These are phyloP conservation scores for Aspergillus sclerotioniger DNA, from an alignment of 495 filamentous ascomycete species.

Conservation along the genomic window DNA sequence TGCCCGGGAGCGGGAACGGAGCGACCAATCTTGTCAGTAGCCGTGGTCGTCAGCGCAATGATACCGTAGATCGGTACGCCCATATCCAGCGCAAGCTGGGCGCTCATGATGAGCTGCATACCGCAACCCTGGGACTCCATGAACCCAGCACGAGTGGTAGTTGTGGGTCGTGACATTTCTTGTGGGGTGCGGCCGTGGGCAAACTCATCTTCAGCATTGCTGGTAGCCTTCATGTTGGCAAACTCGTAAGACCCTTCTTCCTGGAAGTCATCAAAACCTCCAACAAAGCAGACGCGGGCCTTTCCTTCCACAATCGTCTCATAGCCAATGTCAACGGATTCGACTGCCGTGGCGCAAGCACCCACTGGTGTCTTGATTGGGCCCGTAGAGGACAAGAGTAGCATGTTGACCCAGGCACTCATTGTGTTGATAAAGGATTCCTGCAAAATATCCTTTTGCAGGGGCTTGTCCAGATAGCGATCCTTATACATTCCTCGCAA, in stretches of 20 bases:
- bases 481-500: constrained; percentile 98
- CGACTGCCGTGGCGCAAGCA: constrained; percentile 94
- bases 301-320: constrained; percentile 98
- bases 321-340: constrained; percentile 95
- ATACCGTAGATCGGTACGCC: constrained; percentile 97
- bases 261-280: constrained; percentile 98
- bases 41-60: constrained; percentile 91
- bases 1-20: constrained; percentile 95
- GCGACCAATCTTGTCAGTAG: constrained; percentile 97
- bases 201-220: constrained; percentile 94
- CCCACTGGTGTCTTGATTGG: constrained; percentile 98
- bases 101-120: constrained; percentile 98
- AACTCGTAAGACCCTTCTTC: constrained; percentile 99
- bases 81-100: constrained; percentile 95
- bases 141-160: constrained; percentile 94
- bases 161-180: constrained; percentile 98
- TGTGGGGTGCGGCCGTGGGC: constrained; percentile 90
- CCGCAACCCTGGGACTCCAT: constrained; percentile 99
- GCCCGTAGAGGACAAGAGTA: constrained; percentile 92
- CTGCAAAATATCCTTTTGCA: constrained; percentile 98
- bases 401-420: constrained; percentile 99
- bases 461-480: constrained; percentile 91
- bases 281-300: constrained; percentile 93
- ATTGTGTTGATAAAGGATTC: constrained; percentile 99
- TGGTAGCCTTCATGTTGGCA: constrained; percentile 99